Conservation (phyloP, 129 eudicot genomes). For the Pulicaria dysenterica region DNA sequence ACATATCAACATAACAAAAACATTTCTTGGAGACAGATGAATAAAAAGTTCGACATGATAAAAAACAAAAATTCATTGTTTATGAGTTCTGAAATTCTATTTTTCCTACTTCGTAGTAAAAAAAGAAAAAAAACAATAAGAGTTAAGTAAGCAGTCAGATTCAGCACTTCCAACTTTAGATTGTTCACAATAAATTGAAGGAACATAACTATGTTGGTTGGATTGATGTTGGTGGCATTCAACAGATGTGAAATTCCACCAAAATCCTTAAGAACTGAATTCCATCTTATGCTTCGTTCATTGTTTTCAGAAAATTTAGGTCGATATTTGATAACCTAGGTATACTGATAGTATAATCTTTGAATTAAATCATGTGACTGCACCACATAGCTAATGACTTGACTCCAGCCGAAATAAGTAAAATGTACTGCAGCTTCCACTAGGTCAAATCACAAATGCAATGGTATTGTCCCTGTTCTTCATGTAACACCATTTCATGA, state of each 20-base stretch:
- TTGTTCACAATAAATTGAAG: background rate
- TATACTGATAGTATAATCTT: background rate
- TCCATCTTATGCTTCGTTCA: background rate
- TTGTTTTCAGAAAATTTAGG: constrained; percentile 7
- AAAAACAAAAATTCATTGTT: no score
- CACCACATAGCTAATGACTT: constrained; percentile 10
- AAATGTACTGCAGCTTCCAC: background rate
- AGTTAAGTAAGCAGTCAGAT: background rate
- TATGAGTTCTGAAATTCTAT: background rate
- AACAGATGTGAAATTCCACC: constrained; percentile 5
- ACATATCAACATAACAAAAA: background rate
- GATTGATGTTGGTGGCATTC: background rate
- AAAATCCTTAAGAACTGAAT: background rate
- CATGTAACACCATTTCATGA: no score
- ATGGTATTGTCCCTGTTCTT: no score
- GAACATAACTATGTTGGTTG: constrained; percentile 4
- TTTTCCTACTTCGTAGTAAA: background rate
- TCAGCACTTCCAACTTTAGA: constrained; percentile 6
- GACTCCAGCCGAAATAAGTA: background rate
- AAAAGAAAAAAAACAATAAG: background rate
- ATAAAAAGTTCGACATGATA: background rate
- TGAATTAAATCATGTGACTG: background rate
- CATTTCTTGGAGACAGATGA: background rate
- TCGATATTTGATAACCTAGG: background rate
- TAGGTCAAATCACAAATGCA: no score